Base-by-base conservation (phyloP, 441 rosid genomes). In the Syzygium syzygioides region DNA sequence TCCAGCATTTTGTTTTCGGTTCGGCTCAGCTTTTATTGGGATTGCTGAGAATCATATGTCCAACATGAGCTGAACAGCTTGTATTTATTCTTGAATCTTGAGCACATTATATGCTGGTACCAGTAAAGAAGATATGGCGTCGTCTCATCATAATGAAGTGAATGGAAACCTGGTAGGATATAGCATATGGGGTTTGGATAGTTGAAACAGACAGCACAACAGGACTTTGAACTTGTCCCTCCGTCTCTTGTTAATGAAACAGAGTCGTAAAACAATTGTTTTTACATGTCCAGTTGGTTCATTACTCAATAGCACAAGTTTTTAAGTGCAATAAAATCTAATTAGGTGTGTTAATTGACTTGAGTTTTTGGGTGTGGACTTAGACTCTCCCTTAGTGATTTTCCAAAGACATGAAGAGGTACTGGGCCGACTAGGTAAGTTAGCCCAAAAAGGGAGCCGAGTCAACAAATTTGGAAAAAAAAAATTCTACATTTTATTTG, bases 281-380 rank as follows among this genome's bases (percentile, higher is more conserved):
- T 34, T 11, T 9, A 13, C 19, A 34, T 68, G 48, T 68, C 79
- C 10, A 9, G 8, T 34, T 19, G 26, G 48, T 34, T 68, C 79
- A 19, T 18, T 18, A 19, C 79, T 34, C 79, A 32, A 57, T 23
- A 57, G 62, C n/a, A 57, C n/a, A 23, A 57, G 62, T 32, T 8
- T 64, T 66, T 66, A 32, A 32, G 25, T 9, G 76, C 76, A 32
- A 66, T 32, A 20, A 68, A 68, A 34, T 68, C 0, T 34, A 68
- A 19, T 34, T 34, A 68, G 14, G 15, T 34, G 20, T 0, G 79
- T 34, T 34, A 34, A 34, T 68, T 4, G 13, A 34, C 48, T 68
- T 15, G 11, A 34, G 4, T 34, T 1, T 1, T 30, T 68, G 0
- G 1, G 48, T 7, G 37, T 34, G 14, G 79, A 10, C 0, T 4